Base-by-base conservation (phyloP, 1,284 basidiomycete genomes). In the Apiotrichum gamsii region DNA sequence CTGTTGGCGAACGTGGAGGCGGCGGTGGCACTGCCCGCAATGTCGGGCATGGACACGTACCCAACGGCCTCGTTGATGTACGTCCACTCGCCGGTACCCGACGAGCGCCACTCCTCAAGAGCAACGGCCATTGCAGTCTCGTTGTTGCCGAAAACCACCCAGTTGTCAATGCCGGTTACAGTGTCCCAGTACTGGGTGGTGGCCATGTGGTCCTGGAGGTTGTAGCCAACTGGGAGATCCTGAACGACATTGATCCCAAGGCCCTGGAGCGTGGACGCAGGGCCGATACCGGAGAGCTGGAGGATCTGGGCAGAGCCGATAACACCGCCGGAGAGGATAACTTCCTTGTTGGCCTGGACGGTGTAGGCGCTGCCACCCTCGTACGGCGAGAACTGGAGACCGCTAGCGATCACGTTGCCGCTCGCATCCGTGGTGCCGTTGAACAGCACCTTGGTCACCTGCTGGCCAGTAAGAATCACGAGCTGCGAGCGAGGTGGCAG, bases 211-310 rank as follows among this genome's bases (percentile, higher is more conserved):
- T 88, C 84, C 64, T 85, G 82, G 36, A 87, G 64, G 70, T 85
- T 82, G 68, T 83, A 80, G 1, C 86, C 86, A 44, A 90, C 85
- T 46, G 84, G 83, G 3, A 86, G 73, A 51, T 80, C 79, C 33
- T 75, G 51, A 11, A 66, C 58, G 47, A 58, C 51, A 10, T 44
- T 39, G 49, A 88, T 78, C 38, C 78, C 78, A 21, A 80, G 76
- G 8, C 64, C 62, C 20, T 74, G 57, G 34, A 87, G 69, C 3
- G 81, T 76, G 40, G 78, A 77, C 43, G 62, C 66, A 3, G 84
- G 82, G 0, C 85, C 86, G 46, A 89, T 77, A 52, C 86, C 86
- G 48, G 82, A 84, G 9, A 81, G 73, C 76, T 83, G 77, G 33
- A 87, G 74, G 16, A 87, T 74, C 52, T 84, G 79, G 36, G 84